Percentiles rank a stretch among this genome's conserved stretches.
Conservation (phyloP, 306 rosid species). For the Bauhinia variegata region DNA sequence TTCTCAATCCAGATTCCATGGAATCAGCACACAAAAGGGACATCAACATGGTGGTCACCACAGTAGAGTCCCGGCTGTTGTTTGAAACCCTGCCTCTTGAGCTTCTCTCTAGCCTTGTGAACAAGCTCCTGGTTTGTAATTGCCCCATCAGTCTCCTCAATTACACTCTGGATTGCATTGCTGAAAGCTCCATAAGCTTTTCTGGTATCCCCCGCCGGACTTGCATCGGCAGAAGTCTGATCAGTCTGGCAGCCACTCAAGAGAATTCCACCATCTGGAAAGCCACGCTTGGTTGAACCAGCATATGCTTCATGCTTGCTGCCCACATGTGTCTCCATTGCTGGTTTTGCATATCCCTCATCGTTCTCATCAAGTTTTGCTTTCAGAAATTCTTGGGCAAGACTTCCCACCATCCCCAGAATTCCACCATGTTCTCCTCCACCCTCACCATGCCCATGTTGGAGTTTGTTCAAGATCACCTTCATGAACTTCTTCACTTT, state of each 20-base stretch:
- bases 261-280: constrained; percentile 60
- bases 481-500: constrained; percentile 82
- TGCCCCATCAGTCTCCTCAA: constrained; percentile 49
- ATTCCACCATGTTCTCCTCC: constrained; percentile 52
- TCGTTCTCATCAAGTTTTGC: constrained; percentile 56
- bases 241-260: constrained; percentile 80
- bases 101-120: constrained; percentile 52
- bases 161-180: constrained; percentile 65
- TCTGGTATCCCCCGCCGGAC: constrained; percentile 51
- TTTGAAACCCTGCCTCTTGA: constrained; percentile 64
- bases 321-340: constrained; percentile 55
- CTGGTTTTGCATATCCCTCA: constrained; percentile 77
- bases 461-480: constrained; percentile 54
- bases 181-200: constrained; percentile 80
- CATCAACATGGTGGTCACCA: constrained; percentile 50
- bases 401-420: constrained; percentile 66
- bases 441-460: constrained; percentile 41
- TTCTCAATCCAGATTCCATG: not conserved
- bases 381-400: constrained; percentile 75
- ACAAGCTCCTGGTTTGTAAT: constrained; percentile 64
- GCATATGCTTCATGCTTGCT: constrained; percentile 62
- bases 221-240: constrained; percentile 82
- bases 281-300: constrained; percentile 43
- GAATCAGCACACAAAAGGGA: constrained; percentile 47
- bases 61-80: constrained; percentile 88